Conservation (phyloP, 441 rosid genomes). For the Pelargonium citronellum region DNA sequence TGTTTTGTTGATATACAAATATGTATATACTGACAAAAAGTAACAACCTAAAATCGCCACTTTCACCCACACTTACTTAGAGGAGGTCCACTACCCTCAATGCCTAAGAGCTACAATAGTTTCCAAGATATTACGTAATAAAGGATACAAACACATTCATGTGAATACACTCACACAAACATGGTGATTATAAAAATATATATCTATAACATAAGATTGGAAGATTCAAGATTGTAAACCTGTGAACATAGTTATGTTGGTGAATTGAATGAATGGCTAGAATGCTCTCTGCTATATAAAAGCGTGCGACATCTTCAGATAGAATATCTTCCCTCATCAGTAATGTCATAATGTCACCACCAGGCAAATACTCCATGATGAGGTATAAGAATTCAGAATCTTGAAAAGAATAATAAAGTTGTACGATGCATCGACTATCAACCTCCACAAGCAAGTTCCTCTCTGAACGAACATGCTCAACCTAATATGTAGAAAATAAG, state of each 20-base stretch:
- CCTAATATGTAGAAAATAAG: conserved; percentile 34
- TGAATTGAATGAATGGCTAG: conserved; percentile 92
- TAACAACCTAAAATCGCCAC: background rate
- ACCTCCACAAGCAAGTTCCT: conserved; percentile 95
- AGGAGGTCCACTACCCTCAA: background rate
- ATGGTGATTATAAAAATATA: too few relatives aligned
- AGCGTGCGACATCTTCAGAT: conserved; percentile 71
- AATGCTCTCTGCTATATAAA: conserved; percentile 90
- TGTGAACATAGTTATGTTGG: conserved; percentile 82
- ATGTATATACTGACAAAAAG: too few relatives aligned
- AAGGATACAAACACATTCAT: background rate
- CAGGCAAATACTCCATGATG: conserved; percentile 96
- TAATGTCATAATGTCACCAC: conserved; percentile 95
- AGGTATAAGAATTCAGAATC: conserved; percentile 83
- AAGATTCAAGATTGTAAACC: conserved; percentile 31
- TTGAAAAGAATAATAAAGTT: conserved; percentile 91
- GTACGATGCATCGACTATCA: conserved; percentile 88
- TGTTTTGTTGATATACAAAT: too few relatives aligned
- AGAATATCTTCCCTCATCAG: conserved; percentile 88
- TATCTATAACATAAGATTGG: background rate
- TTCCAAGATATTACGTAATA: background rate
- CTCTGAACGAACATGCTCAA: conserved; percentile 95
- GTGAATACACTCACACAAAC: too few relatives aligned
- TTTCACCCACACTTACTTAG: background rate
- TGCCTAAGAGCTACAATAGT: background rate